Evolutionary conservation across 768 basidiomycete genomes (phyloP), one percentile per base, ranked within the genome.

Genomic region (Thelephora ganbajun): DNA sequence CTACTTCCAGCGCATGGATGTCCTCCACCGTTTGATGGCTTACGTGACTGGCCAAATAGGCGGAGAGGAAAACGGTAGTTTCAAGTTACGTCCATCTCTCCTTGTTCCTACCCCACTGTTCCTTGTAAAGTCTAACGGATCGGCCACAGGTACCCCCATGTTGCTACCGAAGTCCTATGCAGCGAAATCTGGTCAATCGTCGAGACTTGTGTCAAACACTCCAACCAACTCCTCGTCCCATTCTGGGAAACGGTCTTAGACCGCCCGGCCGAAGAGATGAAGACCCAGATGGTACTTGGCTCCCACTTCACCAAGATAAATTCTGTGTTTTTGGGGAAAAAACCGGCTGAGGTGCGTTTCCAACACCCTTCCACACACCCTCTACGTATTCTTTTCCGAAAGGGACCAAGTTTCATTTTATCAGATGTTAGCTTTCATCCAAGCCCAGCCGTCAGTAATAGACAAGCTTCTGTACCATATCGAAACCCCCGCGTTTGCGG

Each of bases 281-380:
- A 83, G 64, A 83, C 77, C 12, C 76, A 83, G 55, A 86, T 84
- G 69, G 74, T 82, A 49, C 84, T 94, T 71, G 85, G 90, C 26
- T 80, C 89, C 1, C 86, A 89, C 63, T 99, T 96, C 69, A 79
- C 83, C n/a, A 89, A 94, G 64, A 86, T 97, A 54, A 96, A 90
- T 59, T 79, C 83, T 35, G 76, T 83, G 1, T 87, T 98, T 56
- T 65, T 99, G 57, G 80, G 71, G 53, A 93, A 92, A 69, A 86
- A 87, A 64, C 87, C 89, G 20, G 73, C 73, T 52, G 91, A 96
- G 77, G 91, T 91, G 66, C 60, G 73, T 14, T 11, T 41, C 12
- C 9, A 4, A 30, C 39, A 4, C 14, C 18, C 12, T 41, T 72
- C 30, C 41, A 47, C n/a, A 43, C 43, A 47, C 46, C 60, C 57